A percentile compares a stretch with the other conserved stretches of the same genome.
Evolutionary conservation across 805 yeast genomes (phyloP).

Genomic region (Metahyphopichia silvanorum): DNA sequence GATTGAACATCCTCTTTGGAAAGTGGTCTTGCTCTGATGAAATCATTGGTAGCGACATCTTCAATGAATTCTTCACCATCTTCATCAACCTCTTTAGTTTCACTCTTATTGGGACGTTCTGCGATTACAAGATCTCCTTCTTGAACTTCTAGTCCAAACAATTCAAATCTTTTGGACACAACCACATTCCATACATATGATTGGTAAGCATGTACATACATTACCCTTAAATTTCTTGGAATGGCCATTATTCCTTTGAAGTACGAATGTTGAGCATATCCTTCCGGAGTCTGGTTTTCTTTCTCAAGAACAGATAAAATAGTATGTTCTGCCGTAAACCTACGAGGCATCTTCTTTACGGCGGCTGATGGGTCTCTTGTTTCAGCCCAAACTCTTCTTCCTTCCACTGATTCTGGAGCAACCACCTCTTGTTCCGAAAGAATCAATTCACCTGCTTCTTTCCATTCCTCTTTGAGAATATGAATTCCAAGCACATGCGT

Average conservation of each 20-base stretch:
- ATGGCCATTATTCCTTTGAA: constrained; percentile 81
- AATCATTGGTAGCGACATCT: constrained; percentile 65
- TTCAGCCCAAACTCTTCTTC: constrained; percentile 78
- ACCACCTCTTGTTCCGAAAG: constrained; percentile 84
- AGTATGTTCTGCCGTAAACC: constrained; percentile 81
- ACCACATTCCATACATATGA: constrained; percentile 92
- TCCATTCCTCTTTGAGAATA: constrained; percentile 72
- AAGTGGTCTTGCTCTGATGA: constrained; percentile 67
- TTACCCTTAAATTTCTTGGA: constrained; percentile 86
- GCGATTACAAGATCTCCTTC: constrained; percentile 75
- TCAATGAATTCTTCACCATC: constrained; percentile 47
- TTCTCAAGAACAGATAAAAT: constrained; percentile 60
- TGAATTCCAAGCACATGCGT: constrained; percentile 83
- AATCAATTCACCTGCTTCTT: constrained; percentile 72
- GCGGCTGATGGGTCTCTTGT: constrained; percentile 66
- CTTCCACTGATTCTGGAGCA: constrained; percentile 77
- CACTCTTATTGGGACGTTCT: constrained; percentile 20
- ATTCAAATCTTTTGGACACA: constrained; percentile 69
- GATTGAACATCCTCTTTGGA: constrained; percentile 67
- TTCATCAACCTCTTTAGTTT: constrained; percentile 1
- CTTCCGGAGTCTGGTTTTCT: constrained; percentile 44
- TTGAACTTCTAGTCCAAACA: constrained; percentile 66
- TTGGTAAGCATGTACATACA: constrained; percentile 98
- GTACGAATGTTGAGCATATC: constrained; percentile 53
- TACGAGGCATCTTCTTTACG: constrained; percentile 75